phyloP scores from a whole-genome alignment of 164 flowering plant species.

The Cinnamomum micranthum region DNA sequence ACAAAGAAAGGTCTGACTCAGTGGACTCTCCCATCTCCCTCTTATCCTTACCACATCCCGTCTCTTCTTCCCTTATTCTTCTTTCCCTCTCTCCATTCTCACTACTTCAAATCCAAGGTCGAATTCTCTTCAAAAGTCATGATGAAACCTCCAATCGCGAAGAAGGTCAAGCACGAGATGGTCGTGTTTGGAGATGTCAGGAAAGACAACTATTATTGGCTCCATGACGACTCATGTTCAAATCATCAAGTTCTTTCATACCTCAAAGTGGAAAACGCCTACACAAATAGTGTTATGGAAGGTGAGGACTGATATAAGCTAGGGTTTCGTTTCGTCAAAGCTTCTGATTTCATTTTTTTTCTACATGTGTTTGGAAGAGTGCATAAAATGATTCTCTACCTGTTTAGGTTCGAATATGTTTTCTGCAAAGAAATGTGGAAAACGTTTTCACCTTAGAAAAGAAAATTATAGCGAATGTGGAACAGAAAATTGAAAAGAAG shows the following conservation, averaged over 20 bases:
- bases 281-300: not conserved
- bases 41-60: not conserved
- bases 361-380: too few species aligned
- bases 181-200: slow-evolving; percentile 84
- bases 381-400: too few species aligned
- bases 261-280: not conserved
- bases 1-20: not conserved
- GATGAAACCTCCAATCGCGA: slow-evolving; percentile 51
- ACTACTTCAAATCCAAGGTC: not conserved
- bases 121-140: not conserved
- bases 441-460: too few species aligned
- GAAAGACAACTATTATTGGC: slow-evolving; percentile 83
- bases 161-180: slow-evolving; percentile 76
- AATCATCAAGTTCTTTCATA: slow-evolving; percentile 58
- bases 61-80: not conserved
- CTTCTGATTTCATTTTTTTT: not conserved
- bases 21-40: not conserved
- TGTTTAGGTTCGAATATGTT: too few species aligned
- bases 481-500: too few species aligned
- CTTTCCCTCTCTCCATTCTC: not conserved
- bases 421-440: too few species aligned
- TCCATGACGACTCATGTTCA: slow-evolving; percentile 87
- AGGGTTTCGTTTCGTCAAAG: too few species aligned
- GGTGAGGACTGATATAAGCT: not conserved
- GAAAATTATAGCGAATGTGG: too few species aligned